Conservation (phyloP, 768 basidiomycete genomes). For the Boletellus emodensis region DNA sequence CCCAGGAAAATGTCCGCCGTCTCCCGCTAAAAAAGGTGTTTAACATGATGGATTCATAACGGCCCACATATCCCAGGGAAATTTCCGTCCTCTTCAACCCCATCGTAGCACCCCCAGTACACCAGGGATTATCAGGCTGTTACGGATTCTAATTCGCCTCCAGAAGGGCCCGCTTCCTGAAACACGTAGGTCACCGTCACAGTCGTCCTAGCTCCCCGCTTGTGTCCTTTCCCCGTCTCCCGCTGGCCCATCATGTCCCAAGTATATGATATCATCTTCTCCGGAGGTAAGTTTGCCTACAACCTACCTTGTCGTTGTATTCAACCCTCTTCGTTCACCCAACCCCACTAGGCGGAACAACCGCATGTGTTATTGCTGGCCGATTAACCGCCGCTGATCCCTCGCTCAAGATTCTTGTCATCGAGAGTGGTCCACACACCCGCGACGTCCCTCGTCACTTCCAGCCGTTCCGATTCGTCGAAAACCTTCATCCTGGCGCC, state of each 20-base stretch:
- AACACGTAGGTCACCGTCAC: too few species aligned
- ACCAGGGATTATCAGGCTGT: too few species aligned
- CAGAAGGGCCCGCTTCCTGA: too few species aligned
- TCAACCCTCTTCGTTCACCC: background rate
- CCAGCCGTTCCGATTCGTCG: slow-evolving; percentile 17
- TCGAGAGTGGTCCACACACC: slow-evolving; percentile 24
- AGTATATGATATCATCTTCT: slow-evolving; percentile 5
- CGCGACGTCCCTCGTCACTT: slow-evolving; percentile 17
- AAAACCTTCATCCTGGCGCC: slow-evolving; percentile 16
- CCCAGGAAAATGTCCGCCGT: too few species aligned
- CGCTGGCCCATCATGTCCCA: background rate
- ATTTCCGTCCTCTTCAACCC: too few species aligned
- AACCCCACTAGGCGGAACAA: slow-evolving; percentile 18
- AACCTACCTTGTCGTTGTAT: background rate
- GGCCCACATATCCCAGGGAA: too few species aligned
- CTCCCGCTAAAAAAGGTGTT: too few species aligned
- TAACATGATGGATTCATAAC: too few species aligned
- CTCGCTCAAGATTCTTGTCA: slow-evolving; percentile 24
- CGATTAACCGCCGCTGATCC: slow-evolving; percentile 25
- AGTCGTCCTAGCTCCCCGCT: too few species aligned
- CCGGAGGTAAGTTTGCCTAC: background rate
- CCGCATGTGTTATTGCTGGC: slow-evolving; percentile 28
- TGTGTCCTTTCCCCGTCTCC: background rate
- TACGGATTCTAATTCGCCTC: too few species aligned
- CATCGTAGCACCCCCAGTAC: too few species aligned